These are phyloP conservation scores for Ramalina intermedia DNA, from an alignment of 495 filamentous ascomycete species.

Conservation along the genomic window DNA sequence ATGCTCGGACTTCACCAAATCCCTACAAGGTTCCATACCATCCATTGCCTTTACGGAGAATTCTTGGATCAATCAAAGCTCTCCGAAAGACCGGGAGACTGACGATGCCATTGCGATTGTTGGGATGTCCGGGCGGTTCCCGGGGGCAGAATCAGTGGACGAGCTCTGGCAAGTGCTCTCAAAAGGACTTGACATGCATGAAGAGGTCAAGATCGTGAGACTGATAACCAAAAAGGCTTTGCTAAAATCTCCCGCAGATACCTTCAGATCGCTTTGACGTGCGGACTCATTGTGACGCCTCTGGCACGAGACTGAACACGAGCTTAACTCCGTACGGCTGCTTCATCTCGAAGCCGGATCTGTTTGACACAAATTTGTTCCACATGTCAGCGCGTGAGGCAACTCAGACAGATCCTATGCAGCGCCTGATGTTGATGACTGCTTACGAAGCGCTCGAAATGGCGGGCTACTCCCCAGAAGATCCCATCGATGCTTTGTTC, in stretches of 20 bases:
- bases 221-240: background rate
- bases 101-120: constrained; percentile 26
- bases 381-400: constrained; percentile 25
- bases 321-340: constrained; percentile 24
- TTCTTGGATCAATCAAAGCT: no score
- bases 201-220: background rate
- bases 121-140: constrained; percentile 32
- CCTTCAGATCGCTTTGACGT: constrained; percentile 31
- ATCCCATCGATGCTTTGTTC: constrained; percentile 63
- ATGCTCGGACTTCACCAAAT: no score
- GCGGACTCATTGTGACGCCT: constrained; percentile 27
- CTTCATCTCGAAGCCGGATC: constrained; percentile 25
- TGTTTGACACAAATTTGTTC: constrained; percentile 25
- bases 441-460: constrained; percentile 71
- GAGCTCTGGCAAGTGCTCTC: constrained; percentile 2
- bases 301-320: constrained; percentile 24
- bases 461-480: constrained; percentile 62
- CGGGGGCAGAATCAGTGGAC: constrained; percentile 7
- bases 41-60: no score
- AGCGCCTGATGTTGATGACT: constrained; percentile 56
- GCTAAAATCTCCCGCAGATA: constrained; percentile 18
- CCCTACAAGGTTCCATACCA: no score
- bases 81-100: no score
- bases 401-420: constrained; percentile 70
- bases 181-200: constrained; percentile 1